Base-by-base conservation (phyloP, 352 stramenopile genomes). In the Plasmopara viticola region DNA sequence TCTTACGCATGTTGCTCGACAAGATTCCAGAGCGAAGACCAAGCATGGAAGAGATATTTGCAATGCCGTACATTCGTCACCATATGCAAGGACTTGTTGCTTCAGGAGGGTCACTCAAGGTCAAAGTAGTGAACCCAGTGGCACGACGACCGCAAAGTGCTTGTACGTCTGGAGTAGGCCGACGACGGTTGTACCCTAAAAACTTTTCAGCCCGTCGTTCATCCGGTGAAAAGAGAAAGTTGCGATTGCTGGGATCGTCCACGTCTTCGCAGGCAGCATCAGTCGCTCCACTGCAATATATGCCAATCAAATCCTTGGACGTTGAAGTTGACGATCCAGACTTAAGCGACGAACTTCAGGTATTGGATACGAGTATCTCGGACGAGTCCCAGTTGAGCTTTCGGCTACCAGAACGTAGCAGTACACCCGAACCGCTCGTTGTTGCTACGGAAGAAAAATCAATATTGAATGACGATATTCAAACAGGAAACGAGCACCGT, bases 11-110 rank as follows among this genome's bases (percentile, higher is more conserved):
- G 14, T 44, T 92, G 37, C 68, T 92, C 2, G 67, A 90, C 46
- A 92, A 92, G 33, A 50, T 71, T 15, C 82, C 78, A 2, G 74
- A 80, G 28, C 51, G 63, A 7, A 70, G 82, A 1, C 78, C 78
- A 9, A 79, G 77, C 3, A 89, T 90, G 73, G 75, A 89, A 39
- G 56, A 88, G 25, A 87, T 92, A 37, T 81, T 92, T 30, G 48
- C 61, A 6, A 84, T 79, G 58, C 78, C 78, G 4, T 87, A 85
- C 45, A 75, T 92, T 17, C 77, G 78, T 39, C 81, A 68, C 41
- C 78, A 90, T 66, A 87, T 92, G 74, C 60, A 89, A 68, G 71
- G 69, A 0, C 70, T 89, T 6, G 51, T 84, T 8, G 69, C 68
- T 44, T 87, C 75, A 0, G 75, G 78, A 5, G 75, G 75, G 2